These are phyloP conservation scores for Lentinula sp. DNA, from an alignment of 768 basidiomycete species.

Conservation along the genomic window DNA sequence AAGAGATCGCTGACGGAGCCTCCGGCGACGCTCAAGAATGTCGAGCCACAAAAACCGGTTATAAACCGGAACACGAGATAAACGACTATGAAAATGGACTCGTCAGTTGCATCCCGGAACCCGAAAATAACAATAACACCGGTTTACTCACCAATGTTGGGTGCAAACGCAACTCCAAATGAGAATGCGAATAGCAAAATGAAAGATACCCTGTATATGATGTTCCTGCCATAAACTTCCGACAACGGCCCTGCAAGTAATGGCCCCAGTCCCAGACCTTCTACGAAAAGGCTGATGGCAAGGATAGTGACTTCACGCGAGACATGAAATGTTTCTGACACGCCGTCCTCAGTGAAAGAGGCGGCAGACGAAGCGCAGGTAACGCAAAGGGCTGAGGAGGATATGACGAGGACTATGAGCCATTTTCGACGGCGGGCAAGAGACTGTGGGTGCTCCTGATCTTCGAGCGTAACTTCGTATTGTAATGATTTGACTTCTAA, in stretches of 20 bases:
- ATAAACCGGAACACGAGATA: slow-evolving; percentile 55
- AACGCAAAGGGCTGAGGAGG: slow-evolving; percentile 41
- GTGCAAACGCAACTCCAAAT: slow-evolving; percentile 71
- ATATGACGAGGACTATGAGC: slow-evolving; percentile 40
- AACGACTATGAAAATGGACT: slow-evolving; percentile 32
- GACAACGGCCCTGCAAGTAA: slow-evolving; percentile 47
- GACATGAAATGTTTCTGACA: slow-evolving; percentile 44
- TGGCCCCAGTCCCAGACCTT: slow-evolving; percentile 51
- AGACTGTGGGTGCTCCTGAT: slow-evolving; percentile 35
- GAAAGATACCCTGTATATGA: slow-evolving; percentile 60
- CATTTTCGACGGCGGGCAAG: slow-evolving; percentile 38
- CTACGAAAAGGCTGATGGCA: slow-evolving; percentile 53
- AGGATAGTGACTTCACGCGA: slow-evolving; percentile 43
- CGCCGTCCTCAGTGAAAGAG: slow-evolving; percentile 55
- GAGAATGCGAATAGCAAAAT: slow-evolving; percentile 54
- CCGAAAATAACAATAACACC: not conserved
- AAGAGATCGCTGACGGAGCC: slow-evolving; percentile 55
- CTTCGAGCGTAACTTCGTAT: slow-evolving; percentile 27
- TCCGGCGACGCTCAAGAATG: slow-evolving; percentile 52
- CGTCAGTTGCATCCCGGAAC: not conserved
- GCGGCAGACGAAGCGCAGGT: slow-evolving; percentile 56
- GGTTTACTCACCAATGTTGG: slow-evolving; percentile 45
- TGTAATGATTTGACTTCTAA: not conserved
- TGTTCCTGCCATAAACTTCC: slow-evolving; percentile 60
- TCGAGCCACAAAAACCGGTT: slow-evolving; percentile 49